phyloP scores from a whole-genome alignment of 2,329 filamentous ascomycete genomes.

The Beauveria varroae region DNA sequence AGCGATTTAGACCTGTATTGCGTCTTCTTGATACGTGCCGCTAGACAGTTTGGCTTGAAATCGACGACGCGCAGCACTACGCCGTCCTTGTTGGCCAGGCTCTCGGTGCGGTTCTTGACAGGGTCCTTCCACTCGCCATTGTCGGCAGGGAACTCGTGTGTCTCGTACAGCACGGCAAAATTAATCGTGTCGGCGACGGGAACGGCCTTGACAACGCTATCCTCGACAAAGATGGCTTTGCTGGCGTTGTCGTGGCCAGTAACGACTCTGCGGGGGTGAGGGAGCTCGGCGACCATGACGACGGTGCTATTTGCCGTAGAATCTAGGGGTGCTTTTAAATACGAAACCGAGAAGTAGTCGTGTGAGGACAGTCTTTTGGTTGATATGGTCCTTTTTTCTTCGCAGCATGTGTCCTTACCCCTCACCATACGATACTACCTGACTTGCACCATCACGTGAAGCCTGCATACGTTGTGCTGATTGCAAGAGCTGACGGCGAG shows the following conservation, averaged over 20 bases:
- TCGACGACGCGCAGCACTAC: constrained; percentile 16
- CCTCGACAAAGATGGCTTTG: constrained; percentile 14
- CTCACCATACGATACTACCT: neutral
- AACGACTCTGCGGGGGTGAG: constrained; percentile 14
- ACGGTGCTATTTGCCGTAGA: neutral
- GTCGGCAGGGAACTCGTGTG: constrained; percentile 16
- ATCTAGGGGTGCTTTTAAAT: neutral
- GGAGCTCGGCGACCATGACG: constrained; percentile 7
- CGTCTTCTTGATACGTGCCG: constrained; percentile 6
- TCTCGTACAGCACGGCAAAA: constrained; percentile 18
- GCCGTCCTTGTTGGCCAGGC: constrained; percentile 15
- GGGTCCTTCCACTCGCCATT: constrained; percentile 17
- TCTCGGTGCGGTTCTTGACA: constrained; percentile 11
- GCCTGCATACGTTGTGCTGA: neutral
- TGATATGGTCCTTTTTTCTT: neutral
- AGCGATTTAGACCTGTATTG: too few species aligned
- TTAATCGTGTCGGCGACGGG: constrained; percentile 9
- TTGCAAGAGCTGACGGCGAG: neutral
- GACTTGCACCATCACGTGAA: constrained; percentile 1
- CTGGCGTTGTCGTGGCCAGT: constrained; percentile 15
- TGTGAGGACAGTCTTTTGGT: neutral
- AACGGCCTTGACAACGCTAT: constrained; percentile 10
- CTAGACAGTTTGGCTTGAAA: constrained; percentile 13
- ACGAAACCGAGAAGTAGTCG: too few species aligned
- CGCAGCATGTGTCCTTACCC: neutral